Conservation (phyloP, 345 rosid species). For the Arabis alpina region DNA sequence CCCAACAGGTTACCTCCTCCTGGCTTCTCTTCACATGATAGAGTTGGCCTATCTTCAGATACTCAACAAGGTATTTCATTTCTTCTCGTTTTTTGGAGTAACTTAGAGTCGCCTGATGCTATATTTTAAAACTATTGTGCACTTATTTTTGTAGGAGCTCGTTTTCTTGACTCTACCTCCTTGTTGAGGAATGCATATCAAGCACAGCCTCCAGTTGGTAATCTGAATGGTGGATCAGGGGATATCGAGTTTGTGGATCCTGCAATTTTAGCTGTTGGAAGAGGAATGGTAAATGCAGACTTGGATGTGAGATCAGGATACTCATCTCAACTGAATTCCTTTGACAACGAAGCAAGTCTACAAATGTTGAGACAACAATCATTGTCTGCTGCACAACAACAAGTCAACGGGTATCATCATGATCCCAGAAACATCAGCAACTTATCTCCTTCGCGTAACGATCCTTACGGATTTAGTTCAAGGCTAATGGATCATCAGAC, state of each 20-base stretch:
- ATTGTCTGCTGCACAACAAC: conserved; percentile 44
- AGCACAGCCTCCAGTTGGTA: conserved; percentile 46
- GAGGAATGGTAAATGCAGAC: conserved; percentile 62
- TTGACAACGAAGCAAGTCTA: conserved; percentile 68
- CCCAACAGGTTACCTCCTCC: conserved; percentile 96
- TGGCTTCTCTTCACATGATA: conserved; percentile 82
- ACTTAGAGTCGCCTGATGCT: conserved; percentile 11
- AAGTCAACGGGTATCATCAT: conserved; percentile 49
- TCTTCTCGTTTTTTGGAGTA: background rate
- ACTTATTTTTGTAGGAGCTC: conserved; percentile 52
- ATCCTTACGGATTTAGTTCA: conserved; percentile 62
- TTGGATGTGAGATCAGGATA: conserved; percentile 63
- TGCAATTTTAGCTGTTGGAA: conserved; percentile 96
- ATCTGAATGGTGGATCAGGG: conserved; percentile 48
- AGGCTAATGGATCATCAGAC: conserved; percentile 68
- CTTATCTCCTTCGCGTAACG: conserved; percentile 57
- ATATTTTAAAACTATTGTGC: conserved; percentile 9
- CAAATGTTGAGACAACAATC: conserved; percentile 78
- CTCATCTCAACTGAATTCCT: conserved; percentile 53
- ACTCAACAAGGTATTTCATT: conserved; percentile 52
- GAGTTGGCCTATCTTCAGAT: conserved; percentile 64
- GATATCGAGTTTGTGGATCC: conserved; percentile 94
- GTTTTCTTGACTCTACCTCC: conserved; percentile 57
- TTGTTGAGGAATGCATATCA: conserved; percentile 62
- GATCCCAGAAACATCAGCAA: conserved; percentile 62